Evolutionary conservation across 139 green algal genomes (phyloP).

Genomic region (Volvox africanus): DNA sequence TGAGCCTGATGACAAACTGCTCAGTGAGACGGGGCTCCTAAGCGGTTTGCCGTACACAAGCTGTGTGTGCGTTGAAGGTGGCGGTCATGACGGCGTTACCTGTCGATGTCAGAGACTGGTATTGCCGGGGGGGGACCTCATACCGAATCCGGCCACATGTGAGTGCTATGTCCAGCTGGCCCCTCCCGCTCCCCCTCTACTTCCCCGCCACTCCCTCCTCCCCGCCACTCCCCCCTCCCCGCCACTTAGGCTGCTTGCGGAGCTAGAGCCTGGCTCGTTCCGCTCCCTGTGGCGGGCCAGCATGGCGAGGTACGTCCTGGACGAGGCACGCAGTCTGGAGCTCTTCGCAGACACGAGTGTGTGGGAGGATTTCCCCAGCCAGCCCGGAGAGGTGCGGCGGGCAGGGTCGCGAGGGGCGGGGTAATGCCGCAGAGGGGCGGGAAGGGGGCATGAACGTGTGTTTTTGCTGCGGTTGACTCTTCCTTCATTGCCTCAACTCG

Average conservation of each 20-base stretch:
- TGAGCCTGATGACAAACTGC: too few species aligned
- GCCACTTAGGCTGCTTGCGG: conserved; percentile 39
- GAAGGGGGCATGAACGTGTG: not conserved
- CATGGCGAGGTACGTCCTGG: conserved; percentile 56
- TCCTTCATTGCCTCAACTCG: too few species aligned
- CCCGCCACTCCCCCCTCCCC: too few species aligned
- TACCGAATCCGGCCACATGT: too few species aligned
- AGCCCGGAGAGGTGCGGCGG: conserved; percentile 55
- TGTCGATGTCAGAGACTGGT: too few species aligned
- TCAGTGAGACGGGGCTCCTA: too few species aligned
- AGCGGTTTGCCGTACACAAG: too few species aligned
- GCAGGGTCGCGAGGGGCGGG: not conserved
- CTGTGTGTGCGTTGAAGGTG: too few species aligned
- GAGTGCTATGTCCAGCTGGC: too few species aligned
- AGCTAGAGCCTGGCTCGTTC: conserved; percentile 59
- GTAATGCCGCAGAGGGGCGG: not conserved
- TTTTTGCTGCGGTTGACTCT: too few species aligned
- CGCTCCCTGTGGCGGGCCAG: conserved; percentile 57
- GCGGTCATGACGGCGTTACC: too few species aligned
- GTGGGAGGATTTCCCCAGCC: conserved; percentile 58
- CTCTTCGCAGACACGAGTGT: conserved; percentile 56
- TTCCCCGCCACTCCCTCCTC: not conserved
- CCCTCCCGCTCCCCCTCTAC: not conserved
- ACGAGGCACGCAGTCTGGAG: conserved; percentile 44
- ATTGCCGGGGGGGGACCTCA: too few species aligned